phyloP scores from a whole-genome alignment of 805 yeast species.

The Starmerella vitae region DNA sequence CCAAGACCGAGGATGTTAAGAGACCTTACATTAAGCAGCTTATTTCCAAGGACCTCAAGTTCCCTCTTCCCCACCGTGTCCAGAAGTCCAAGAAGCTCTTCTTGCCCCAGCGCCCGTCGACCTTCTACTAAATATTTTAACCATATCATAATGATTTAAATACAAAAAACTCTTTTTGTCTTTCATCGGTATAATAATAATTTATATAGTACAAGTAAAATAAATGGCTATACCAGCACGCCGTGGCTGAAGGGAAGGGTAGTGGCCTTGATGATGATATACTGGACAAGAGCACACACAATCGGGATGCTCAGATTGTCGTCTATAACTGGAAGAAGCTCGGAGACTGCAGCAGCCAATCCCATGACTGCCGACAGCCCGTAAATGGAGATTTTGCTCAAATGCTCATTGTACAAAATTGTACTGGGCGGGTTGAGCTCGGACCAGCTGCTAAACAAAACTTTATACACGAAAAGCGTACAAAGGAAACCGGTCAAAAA shows the following conservation, averaged over 20 bases:
- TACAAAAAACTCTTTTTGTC: not conserved
- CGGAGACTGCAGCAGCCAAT: constrained; percentile 70
- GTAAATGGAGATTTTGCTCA: constrained; percentile 43
- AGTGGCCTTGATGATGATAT: constrained; percentile 30
- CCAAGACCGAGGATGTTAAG: constrained; percentile 95
- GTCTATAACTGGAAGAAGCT: constrained; percentile 72
- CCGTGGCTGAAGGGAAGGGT: constrained; percentile 18
- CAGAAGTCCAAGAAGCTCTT: constrained; percentile 77
- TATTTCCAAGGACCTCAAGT: constrained; percentile 86
- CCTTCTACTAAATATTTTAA: constrained; percentile 65
- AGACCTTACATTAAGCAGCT: constrained; percentile 98
- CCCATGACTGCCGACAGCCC: constrained; percentile 54
- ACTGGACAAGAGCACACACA: constrained; percentile 55
- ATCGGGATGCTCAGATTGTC: constrained; percentile 94
- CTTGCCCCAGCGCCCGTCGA: constrained; percentile 89
- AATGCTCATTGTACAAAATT: constrained; percentile 51
- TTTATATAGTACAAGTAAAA: not conserved
- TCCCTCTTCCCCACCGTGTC: constrained; percentile 99
- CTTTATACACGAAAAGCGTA: constrained; percentile 58
- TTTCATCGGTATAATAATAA: not conserved
- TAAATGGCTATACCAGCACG: constrained; percentile 6
- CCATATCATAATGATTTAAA: constrained; percentile 6
- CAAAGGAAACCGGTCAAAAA: constrained; percentile 54
- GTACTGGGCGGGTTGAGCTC: constrained; percentile 42
- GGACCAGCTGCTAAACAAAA: constrained; percentile 51